Conservation (phyloP, 148 eudicot species). For the Rhododendron griersonianum region DNA sequence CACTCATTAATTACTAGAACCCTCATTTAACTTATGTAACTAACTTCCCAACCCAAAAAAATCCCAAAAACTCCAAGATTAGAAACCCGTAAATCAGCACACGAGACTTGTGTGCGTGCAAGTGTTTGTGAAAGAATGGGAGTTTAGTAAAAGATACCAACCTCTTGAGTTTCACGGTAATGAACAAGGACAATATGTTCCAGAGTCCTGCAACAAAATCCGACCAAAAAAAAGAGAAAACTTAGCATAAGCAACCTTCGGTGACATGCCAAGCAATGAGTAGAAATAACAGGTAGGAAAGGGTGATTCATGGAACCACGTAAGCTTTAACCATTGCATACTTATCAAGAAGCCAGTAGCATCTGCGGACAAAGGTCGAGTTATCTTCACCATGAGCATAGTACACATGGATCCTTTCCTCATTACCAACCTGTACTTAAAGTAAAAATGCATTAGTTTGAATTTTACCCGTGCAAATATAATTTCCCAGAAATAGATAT, state of each 20-base stretch:
- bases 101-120: neutral
- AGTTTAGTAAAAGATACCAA: conserved; percentile 23
- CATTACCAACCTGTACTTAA: conserved; percentile 71
- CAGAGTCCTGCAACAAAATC: conserved; percentile 53
- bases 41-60: neutral
- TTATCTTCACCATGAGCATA: conserved; percentile 90
- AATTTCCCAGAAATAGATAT: neutral
- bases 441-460: conserved; percentile 4
- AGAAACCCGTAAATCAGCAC: neutral
- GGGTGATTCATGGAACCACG: neutral
- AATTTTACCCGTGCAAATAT: conserved; percentile 3
- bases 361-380: conserved; percentile 83
- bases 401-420: conserved; percentile 89
- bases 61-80: neutral
- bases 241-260: neutral
- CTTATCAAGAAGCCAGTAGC: conserved; percentile 99
- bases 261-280: neutral
- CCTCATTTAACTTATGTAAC: neutral
- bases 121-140: neutral
- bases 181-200: conserved; percentile 96
- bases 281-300: conserved; percentile 2
- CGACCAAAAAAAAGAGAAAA: neutral
- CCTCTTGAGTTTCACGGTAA: conserved; percentile 98
- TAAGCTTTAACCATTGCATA: conserved; percentile 35
- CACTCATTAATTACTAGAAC: neutral